Evolutionary conservation across 2,329 filamentous ascomycete genomes (phyloP).

Genomic region (Graphiopsis chlorocephala): DNA sequence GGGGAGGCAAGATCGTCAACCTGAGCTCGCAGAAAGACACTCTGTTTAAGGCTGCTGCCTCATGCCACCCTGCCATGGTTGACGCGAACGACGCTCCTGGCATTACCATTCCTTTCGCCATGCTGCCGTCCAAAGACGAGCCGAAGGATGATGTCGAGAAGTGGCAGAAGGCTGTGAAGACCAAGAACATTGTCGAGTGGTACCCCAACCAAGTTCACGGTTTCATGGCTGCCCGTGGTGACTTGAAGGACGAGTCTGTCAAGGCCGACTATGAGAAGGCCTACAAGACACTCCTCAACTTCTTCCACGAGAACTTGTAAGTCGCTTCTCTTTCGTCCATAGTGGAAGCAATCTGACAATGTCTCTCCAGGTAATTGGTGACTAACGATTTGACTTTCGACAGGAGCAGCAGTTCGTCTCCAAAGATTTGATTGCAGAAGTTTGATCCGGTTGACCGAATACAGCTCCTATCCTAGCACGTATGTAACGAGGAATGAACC

Average conservation of each 20-base stretch:
- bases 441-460: not conserved
- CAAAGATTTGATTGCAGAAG: conserved; percentile 8
- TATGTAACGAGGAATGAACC: conserved; percentile 10
- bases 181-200: conserved; percentile 45
- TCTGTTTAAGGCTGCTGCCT: conserved; percentile 56
- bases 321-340: conserved; percentile 18
- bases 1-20: conserved; percentile 55
- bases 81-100: conserved; percentile 56
- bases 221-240: conserved; percentile 36
- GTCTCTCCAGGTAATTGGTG: not conserved
- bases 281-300: conserved; percentile 49
- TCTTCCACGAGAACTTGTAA: conserved; percentile 54
- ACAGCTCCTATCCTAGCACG: not conserved
- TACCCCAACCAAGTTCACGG: conserved; percentile 47
- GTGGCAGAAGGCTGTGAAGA: conserved; percentile 49
- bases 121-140: conserved; percentile 59
- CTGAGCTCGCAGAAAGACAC: conserved; percentile 51
- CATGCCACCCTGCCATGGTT: conserved; percentile 60
- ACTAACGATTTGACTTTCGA: conserved; percentile 2
- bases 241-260: conserved; percentile 48
- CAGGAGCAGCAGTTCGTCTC: conserved; percentile 2
- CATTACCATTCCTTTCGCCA: conserved; percentile 55
- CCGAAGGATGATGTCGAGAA: conserved; percentile 49
- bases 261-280: conserved; percentile 51
- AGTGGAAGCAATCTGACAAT: conserved; percentile 5